Conservation (phyloP, 2,329 filamentous ascomycete species). For the Metarhizium sp. region DNA sequence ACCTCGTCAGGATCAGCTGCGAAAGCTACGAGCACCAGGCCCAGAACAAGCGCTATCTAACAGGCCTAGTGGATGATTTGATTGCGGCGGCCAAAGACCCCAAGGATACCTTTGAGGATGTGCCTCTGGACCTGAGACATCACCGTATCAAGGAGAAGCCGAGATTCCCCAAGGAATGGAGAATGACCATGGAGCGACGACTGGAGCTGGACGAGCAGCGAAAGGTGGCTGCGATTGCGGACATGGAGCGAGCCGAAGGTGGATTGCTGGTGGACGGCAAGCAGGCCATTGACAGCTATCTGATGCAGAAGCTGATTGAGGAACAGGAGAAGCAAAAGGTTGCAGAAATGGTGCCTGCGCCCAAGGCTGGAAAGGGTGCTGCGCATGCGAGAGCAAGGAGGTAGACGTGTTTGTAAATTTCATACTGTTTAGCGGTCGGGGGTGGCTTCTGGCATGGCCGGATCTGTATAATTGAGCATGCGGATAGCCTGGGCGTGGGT, state of each 20-base stretch:
- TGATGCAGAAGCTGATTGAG: constrained; percentile 22
- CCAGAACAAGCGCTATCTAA: constrained; percentile 94
- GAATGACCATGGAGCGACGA: constrained; percentile 61
- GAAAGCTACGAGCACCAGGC: constrained; percentile 82
- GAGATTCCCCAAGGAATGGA: constrained; percentile 76
- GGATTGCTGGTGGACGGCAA: constrained; percentile 52
- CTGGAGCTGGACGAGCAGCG: constrained; percentile 55
- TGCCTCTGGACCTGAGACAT: constrained; percentile 84
- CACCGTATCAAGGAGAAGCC: constrained; percentile 60
- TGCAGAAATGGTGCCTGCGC: constrained; percentile 20
- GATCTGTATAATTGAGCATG: not conserved
- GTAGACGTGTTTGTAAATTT: not conserved
- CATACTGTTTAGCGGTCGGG: not conserved
- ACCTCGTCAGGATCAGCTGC: constrained; percentile 80
- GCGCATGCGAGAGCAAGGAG: constrained; percentile 10
- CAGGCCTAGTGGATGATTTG: constrained; percentile 65
- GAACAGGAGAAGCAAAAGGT: constrained; percentile 24
- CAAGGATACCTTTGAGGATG: constrained; percentile 74
- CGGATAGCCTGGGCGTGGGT: not conserved
- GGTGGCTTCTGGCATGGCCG: not conserved
- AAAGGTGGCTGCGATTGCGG: constrained; percentile 38
- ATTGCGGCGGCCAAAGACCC: constrained; percentile 68
- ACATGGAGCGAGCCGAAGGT: constrained; percentile 42
- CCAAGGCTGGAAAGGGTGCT: constrained; percentile 8
- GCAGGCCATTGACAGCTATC: constrained; percentile 32